Percentiles rank a stretch among this genome's conserved stretches.
phyloP scores from a whole-genome alignment of 805 yeast species.

The Schizosaccharomyces octosporus region DNA sequence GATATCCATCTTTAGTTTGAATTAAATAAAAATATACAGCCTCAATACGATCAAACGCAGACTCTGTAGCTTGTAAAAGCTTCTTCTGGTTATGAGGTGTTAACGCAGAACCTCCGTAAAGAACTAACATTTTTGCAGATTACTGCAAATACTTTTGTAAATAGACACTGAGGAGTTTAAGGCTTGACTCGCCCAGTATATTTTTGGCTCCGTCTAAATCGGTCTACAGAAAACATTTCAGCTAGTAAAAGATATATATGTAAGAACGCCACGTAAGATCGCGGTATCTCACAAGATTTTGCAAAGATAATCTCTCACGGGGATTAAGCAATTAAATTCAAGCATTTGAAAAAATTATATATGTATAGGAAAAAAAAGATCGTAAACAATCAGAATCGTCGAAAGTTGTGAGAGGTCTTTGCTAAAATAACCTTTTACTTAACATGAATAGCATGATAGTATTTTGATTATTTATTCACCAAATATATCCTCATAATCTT shows the following conservation, averaged over 20 bases:
- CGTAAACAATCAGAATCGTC: not conserved
- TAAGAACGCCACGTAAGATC: no score
- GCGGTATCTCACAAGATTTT: no score
- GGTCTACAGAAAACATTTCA: no score
- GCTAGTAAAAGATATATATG: not conserved
- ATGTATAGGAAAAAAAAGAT: not conserved
- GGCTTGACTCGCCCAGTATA: not conserved
- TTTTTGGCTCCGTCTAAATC: not conserved
- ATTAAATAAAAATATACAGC: not conserved
- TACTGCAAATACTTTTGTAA: not conserved
- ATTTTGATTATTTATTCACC: not conserved
- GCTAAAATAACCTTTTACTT: not conserved
- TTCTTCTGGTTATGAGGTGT: not conserved
- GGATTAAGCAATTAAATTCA: no score
- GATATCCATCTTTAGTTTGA: not conserved
- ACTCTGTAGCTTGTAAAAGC: not conserved
- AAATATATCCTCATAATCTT: not conserved
- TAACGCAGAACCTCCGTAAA: not conserved
- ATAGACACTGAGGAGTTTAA: not conserved
- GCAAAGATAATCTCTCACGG: no score
- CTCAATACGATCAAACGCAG: not conserved
- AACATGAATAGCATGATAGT: not conserved
- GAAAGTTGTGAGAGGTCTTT: no score
- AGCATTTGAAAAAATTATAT: not conserved
- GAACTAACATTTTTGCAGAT: not conserved